Conservation (phyloP, 225 moss, liverwort and hornwort genomes). For the Pleurozium schreberi region DNA sequence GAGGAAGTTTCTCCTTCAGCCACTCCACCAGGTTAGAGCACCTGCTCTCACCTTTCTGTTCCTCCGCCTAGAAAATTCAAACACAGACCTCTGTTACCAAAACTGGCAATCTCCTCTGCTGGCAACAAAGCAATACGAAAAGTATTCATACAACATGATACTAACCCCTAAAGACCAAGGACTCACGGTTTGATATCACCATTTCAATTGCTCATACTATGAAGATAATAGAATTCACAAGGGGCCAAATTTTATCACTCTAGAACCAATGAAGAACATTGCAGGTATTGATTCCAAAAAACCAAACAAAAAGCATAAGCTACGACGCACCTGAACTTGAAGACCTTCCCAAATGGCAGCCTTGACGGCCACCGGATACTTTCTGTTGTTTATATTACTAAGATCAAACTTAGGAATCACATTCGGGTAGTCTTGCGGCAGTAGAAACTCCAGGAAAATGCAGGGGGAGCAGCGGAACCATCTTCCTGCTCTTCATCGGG, state of each 20-base stretch:
- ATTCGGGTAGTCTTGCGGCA: slow-evolving; percentile 63
- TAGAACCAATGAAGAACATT: not conserved
- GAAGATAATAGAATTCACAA: not conserved
- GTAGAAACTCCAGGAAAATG: slow-evolving; percentile 67
- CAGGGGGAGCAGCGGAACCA: slow-evolving; percentile 28
- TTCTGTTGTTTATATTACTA: slow-evolving; percentile 61
- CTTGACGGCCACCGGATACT: slow-evolving; percentile 66
- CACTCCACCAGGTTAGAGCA: slow-evolving; percentile 91
- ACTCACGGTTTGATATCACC: not conserved
- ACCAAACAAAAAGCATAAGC: not conserved
- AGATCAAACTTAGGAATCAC: slow-evolving; percentile 64
- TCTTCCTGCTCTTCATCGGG: slow-evolving; percentile 49
- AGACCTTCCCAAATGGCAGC: slow-evolving; percentile 66
- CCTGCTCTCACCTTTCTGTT: slow-evolving; percentile 90
- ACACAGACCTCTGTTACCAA: not conserved
- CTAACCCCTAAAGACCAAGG: not conserved
- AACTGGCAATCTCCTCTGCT: not conserved
- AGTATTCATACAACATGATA: not conserved
- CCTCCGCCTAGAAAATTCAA: slow-evolving; percentile 46
- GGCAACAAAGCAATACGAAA: not conserved
- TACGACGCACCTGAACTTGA: slow-evolving; percentile 39
- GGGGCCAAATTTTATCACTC: not conserved
- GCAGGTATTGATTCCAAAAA: not conserved
- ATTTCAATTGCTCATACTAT: not conserved
- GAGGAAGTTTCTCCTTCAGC: slow-evolving; percentile 53